These are phyloP conservation scores for Drechmeria coniospora DNA, from an alignment of 2,329 filamentous ascomycete genomes.

Conservation along the genomic window DNA sequence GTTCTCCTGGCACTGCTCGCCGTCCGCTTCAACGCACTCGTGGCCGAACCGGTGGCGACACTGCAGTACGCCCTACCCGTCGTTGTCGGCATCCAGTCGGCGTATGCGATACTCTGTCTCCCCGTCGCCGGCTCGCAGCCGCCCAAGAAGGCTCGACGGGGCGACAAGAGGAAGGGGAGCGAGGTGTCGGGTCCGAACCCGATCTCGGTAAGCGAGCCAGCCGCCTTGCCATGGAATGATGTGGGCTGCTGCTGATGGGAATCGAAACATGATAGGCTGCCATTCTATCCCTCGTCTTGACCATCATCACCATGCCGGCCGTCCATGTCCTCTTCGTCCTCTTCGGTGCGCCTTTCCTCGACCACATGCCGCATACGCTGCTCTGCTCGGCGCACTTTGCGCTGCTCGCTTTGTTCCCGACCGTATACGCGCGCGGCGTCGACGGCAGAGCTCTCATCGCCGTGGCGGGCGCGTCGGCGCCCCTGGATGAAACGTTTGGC, in stretches of 20 bases:
- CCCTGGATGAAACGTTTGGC: slow-evolving; percentile 74
- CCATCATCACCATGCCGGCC: slow-evolving; percentile 52
- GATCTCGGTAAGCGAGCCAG: slow-evolving; percentile 25
- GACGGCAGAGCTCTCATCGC: slow-evolving; percentile 55
- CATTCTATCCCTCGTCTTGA: slow-evolving; percentile 38
- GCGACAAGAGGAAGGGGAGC: slow-evolving; percentile 35
- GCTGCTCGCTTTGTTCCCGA: slow-evolving; percentile 59
- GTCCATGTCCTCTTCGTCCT: slow-evolving; percentile 56
- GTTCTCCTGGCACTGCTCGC: slow-evolving; percentile 50
- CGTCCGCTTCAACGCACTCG: slow-evolving; percentile 48
- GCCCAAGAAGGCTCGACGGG: slow-evolving; percentile 34
- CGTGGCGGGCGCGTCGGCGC: slow-evolving; percentile 49
- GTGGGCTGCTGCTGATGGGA: not conserved
- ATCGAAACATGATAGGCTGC: slow-evolving; percentile 19
- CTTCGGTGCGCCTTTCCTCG: slow-evolving; percentile 81
- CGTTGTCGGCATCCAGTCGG: slow-evolving; percentile 47
- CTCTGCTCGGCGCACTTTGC: slow-evolving; percentile 72
- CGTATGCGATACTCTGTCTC: slow-evolving; percentile 47
- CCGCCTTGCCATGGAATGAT: not conserved
- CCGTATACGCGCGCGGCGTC: slow-evolving; percentile 77
- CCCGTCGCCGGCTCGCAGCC: slow-evolving; percentile 39
- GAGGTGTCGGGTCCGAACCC: slow-evolving; percentile 27
- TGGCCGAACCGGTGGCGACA: slow-evolving; percentile 51
- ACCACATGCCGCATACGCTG: slow-evolving; percentile 62
- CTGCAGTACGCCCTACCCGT: slow-evolving; percentile 46